Percentiles rank a stretch among this genome's conserved stretches.
Conservation (phyloP, 192 early-diverging fungal genomes). For the Oehlia diaphana region DNA sequence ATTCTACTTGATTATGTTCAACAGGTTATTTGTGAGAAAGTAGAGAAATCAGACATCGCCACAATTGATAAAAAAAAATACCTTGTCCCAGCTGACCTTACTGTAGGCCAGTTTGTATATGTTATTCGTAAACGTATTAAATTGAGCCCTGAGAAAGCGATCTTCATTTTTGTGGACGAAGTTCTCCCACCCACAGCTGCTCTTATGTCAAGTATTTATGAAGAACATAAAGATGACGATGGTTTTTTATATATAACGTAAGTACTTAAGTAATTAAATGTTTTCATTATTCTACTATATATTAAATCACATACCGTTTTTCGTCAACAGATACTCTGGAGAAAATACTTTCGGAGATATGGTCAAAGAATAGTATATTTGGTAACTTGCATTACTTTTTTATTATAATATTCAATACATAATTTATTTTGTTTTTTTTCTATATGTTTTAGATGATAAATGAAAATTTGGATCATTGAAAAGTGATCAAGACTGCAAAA, state of each 20-base stretch:
- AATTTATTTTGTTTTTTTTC: not conserved
- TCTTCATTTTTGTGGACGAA: constrained; percentile 99
- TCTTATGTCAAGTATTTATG: constrained; percentile 91
- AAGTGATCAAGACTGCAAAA: too few relatives aligned
- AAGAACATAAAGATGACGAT: constrained; percentile 97
- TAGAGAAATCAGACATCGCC: constrained; percentile 95
- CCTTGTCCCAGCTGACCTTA: constrained; percentile 93
- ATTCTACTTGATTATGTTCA: too few relatives aligned
- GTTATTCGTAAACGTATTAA: constrained; percentile 97
- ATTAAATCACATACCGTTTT: not conserved
- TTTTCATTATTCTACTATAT: not conserved
- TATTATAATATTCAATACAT: not conserved
- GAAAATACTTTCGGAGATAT: constrained; percentile 80
- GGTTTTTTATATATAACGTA: constrained; percentile 95
- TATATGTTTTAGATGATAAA: too few relatives aligned
- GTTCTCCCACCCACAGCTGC: constrained; percentile 93
- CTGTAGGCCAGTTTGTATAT: constrained; percentile 97
- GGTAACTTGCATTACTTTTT: not conserved
- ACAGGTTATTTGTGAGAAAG: constrained; percentile 88
- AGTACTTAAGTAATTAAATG: constrained; percentile 19
- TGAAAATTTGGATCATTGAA: too few relatives aligned
- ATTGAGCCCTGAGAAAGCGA: constrained; percentile 95
- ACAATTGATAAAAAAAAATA: constrained; percentile 99
- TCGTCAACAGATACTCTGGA: constrained; percentile 63
- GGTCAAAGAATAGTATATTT: not conserved